Base-by-base conservation (phyloP, 495 filamentous ascomycete species). In the Amniculicola lignicola region DNA sequence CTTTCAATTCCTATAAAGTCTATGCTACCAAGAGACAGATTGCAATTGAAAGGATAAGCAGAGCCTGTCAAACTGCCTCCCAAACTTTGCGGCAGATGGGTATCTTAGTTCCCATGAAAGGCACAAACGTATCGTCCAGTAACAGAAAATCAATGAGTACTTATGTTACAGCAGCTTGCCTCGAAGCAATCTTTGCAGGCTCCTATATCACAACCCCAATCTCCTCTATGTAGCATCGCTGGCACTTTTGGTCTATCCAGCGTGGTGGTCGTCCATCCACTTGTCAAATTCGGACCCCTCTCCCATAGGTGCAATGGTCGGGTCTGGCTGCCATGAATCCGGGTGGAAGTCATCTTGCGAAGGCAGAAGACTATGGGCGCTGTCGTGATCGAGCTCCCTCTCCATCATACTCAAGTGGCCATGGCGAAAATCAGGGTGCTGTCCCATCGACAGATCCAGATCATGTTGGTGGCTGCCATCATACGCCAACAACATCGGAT, bases 271-370 rank as follows among this genome's bases (percentile, higher is more conserved):
- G 31, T 63, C 63, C 62, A 66, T 67, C 63, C 64, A 70, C 27
- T 70, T 70, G 24, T 70, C 67, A 31, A 68, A 70, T 23, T 70
- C 67, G 18, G 67, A 67, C 3, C 53, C 63, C 31, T 61, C 51
- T 25, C 67, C 67, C 37, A 69, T 51, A 15, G 44, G 31, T 18
- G 40, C 31, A 19, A 62, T 43, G 23, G n/a, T 60, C 24, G 57
- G 44, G 39, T 65, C 61, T 14, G 52, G 39, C 6, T 67, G 60
- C 66, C 66, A 69, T 21, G 42, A 15, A 16, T 60, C 64, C 2
- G 65, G 22, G 19, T 49, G 52, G 36, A 55, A 61, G n/a, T 46
- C 53, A 35, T 61, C 52, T 10, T 61, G 60, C 22, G 33, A 45
- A 16, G 21, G 42, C 2, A 65, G 51, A 31, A 59, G 51, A 44